A percentile compares a stretch with the other conserved stretches of the same genome.
phyloP scores from a whole-genome alignment of 768 basidiomycete genomes.

The Pisolithus tinctorius region DNA sequence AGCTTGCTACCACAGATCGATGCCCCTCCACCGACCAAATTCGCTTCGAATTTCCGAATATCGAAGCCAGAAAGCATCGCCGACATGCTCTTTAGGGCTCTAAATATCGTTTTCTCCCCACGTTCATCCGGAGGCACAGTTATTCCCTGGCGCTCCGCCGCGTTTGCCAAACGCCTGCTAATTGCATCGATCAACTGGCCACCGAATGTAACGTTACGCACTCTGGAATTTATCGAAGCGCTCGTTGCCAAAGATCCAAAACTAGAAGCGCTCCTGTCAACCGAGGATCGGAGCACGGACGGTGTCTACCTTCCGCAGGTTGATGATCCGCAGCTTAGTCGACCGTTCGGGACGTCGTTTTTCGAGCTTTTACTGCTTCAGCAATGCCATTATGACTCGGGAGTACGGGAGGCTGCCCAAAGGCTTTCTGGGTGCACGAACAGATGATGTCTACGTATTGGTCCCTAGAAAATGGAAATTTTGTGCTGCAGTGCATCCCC shows the following conservation, averaged over 20 bases:
- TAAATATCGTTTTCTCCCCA: slow-evolving; percentile 77
- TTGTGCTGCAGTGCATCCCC: no score
- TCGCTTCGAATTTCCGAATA: slow-evolving; percentile 19
- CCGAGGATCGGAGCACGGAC: slow-evolving; percentile 78
- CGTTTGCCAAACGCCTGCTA: slow-evolving; percentile 26
- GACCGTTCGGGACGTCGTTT: slow-evolving; percentile 79
- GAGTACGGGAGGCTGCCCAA: slow-evolving; percentile 61
- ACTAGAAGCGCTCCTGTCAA: slow-evolving; percentile 78
- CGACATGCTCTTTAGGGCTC: slow-evolving; percentile 81
- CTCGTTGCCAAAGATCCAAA: slow-evolving; percentile 73
- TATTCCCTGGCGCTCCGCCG: slow-evolving; percentile 38
- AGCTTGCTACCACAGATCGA: slow-evolving; percentile 51
- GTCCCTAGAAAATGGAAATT: neutral
- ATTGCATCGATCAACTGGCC: slow-evolving; percentile 79
- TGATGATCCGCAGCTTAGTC: slow-evolving; percentile 82
- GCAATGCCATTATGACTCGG: slow-evolving; percentile 55
- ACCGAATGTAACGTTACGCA: slow-evolving; percentile 42
- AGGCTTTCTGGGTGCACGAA: slow-evolving; percentile 44
- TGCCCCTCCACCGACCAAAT: slow-evolving; percentile 19
- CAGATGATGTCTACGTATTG: slow-evolving; percentile 27
- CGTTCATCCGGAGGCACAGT: slow-evolving; percentile 46
- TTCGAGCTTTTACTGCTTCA: slow-evolving; percentile 75
- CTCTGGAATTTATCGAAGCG: slow-evolving; percentile 61
- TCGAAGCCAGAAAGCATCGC: slow-evolving; percentile 34
- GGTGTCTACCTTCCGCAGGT: slow-evolving; percentile 82